A percentile compares a stretch with the other conserved stretches of the same genome.
Evolutionary conservation across 1,139 yeast genomes (phyloP).

Genomic region (Blastobotrys illinoisensis): DNA sequence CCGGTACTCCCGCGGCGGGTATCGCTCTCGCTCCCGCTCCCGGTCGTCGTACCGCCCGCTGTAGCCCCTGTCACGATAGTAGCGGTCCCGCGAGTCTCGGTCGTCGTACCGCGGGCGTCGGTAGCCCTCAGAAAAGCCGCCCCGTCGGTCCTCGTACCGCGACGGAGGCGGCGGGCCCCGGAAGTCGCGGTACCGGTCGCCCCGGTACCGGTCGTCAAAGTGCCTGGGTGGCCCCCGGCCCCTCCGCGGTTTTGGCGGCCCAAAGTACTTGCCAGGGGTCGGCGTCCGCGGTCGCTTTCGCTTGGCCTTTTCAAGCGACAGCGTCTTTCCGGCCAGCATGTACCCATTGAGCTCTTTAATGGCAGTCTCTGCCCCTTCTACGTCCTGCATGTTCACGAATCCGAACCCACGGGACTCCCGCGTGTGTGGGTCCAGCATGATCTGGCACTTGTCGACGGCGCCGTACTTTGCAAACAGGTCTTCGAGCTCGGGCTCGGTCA

Average conservation of each 20-base stretch:
- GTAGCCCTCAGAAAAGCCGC: conserved; percentile 15
- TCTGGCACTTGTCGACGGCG: conserved; percentile 32
- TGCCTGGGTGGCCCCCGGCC: conserved; percentile 18
- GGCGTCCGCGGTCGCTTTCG: conserved; percentile 38
- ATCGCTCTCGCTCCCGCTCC: conserved; percentile 18
- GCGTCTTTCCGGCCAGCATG: conserved; percentile 30
- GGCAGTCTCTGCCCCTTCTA: conserved; percentile 34
- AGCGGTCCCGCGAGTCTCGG: conserved; percentile 24
- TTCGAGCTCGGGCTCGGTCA: conserved; percentile 30
- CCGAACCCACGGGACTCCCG: conserved; percentile 38
- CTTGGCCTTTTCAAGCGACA: conserved; percentile 35
- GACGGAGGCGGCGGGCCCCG: conserved; percentile 22
- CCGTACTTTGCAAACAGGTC: conserved; percentile 34
- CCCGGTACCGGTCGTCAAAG: conserved; percentile 18
- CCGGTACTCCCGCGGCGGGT: conserved; percentile 17
- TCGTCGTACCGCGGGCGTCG: conserved; percentile 28
- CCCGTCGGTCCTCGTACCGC: conserved; percentile 25
- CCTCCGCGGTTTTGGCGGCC: conserved; percentile 34
- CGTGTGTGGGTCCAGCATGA: conserved; percentile 37
- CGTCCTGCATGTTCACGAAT: conserved; percentile 33
- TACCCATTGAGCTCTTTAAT: conserved; percentile 30
- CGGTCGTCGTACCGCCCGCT: conserved; percentile 22
- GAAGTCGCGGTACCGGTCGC: conserved; percentile 16
- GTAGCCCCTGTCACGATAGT: conserved; percentile 25
- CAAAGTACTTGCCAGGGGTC: conserved; percentile 39